Evolutionary conservation across 139 green algal genomes (phyloP).

Genomic region (Ostreobium quekettii): DNA sequence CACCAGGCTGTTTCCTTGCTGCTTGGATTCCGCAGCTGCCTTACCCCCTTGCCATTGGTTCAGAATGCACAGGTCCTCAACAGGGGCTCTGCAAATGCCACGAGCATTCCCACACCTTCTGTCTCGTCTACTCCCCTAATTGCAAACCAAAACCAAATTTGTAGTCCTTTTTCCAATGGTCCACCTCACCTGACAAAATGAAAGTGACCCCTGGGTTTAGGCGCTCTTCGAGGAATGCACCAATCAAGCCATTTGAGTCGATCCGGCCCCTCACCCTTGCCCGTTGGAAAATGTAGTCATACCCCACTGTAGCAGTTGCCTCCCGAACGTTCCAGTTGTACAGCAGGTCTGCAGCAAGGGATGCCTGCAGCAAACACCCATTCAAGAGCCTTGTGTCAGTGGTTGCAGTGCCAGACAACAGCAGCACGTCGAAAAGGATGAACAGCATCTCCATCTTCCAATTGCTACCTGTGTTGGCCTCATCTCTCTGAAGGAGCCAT

Average conservation of each 20-base stretch:
- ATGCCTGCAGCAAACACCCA: constrained; percentile 54
- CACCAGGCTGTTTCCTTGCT: too few species aligned
- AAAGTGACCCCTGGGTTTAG: constrained; percentile 94
- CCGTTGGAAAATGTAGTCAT: constrained; percentile 90
- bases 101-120: too few species aligned
- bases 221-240: constrained; percentile 84
- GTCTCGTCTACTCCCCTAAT: constrained; percentile 65
- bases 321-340: constrained; percentile 86
- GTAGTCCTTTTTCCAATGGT: constrained; percentile 92
- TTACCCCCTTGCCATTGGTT: too few species aligned
- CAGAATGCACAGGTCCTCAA: too few species aligned
- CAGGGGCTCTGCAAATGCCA: too few species aligned
- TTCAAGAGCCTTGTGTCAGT: too few species aligned
- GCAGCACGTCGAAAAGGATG: too few species aligned
- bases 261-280: constrained; percentile 63
- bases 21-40: too few species aligned
- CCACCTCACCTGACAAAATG: constrained; percentile 87
- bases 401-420: too few species aligned
- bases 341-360: constrained; percentile 85
- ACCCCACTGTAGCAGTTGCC: constrained; percentile 84
- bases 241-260: constrained; percentile 72
- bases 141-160: constrained; percentile 93
- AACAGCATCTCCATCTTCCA: too few species aligned
- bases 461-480: too few species aligned
- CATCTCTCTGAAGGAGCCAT: too few species aligned